A percentile compares a stretch with the other conserved stretches of the same genome.
These are phyloP conservation scores for Orychophragmus violaceus DNA, from an alignment of 345 rosid species.

Conservation along the genomic window DNA sequence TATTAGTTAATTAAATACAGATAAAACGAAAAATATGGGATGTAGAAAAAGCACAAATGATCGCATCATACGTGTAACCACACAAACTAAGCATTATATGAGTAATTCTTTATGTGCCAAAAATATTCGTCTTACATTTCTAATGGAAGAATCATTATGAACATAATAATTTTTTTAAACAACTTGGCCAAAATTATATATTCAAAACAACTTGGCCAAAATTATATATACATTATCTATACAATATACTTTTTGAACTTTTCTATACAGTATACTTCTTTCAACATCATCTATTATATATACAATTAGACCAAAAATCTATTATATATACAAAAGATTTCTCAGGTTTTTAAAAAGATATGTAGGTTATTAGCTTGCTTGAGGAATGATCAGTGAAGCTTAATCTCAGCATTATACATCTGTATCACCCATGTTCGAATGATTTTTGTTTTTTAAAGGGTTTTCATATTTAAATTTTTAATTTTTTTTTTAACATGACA, in stretches of 20 bases:
- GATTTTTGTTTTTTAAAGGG: no score
- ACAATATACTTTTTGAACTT: no score
- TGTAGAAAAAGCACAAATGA: slow-evolving; percentile 15
- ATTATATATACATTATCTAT: slow-evolving; percentile 9
- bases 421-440: neutral
- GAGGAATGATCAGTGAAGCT: neutral
- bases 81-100: slow-evolving; percentile 15
- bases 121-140: slow-evolving; percentile 10
- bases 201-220: slow-evolving; percentile 12
- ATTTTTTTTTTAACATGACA: no score
- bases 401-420: neutral
- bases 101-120: neutral
- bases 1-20: neutral
- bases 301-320: no score
- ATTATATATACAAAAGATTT: no score
- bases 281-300: neutral
- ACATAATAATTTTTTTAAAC: slow-evolving; percentile 12
- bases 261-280: neutral
- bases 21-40: neutral
- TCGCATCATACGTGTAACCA: slow-evolving; percentile 32
- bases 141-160: slow-evolving; percentile 26
- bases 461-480: no score
- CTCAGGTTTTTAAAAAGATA: no score
- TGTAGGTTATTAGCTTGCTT: neutral
- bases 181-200: slow-evolving; percentile 18